Evolutionary conservation across 805 yeast genomes (phyloP).

Genomic region (Starmerella vaccinii): DNA sequence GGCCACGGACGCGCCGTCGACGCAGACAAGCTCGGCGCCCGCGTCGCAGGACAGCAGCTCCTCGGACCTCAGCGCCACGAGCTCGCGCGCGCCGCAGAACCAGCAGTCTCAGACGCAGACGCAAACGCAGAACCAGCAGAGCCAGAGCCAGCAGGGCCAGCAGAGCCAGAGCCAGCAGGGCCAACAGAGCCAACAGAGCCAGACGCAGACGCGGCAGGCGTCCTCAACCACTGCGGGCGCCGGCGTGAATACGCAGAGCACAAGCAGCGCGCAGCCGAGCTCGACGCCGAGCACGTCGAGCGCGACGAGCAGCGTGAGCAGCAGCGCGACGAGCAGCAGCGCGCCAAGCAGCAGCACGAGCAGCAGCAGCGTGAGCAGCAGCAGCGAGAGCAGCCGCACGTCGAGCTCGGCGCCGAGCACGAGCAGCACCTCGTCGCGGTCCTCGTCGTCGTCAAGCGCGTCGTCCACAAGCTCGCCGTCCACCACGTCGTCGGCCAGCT

Average conservation of each 20-base stretch:
- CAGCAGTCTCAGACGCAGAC: too few species aligned
- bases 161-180: too few species aligned
- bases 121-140: too few species aligned
- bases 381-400: neutral
- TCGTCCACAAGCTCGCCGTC: neutral
- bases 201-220: too few species aligned
- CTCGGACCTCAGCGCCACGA: neutral
- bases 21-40: too few species aligned
- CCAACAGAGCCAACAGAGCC: too few species aligned
- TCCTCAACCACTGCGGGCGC: too few species aligned
- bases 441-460: conserved; percentile 1
- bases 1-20: neutral
- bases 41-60: neutral
- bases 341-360: neutral
- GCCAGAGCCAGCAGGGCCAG: too few species aligned
- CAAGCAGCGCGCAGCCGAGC: too few species aligned
- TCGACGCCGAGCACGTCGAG: too few species aligned
- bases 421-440: neutral
- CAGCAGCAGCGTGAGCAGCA: neutral
- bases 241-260: too few species aligned
- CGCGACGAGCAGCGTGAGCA: too few species aligned
- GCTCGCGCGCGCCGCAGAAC: neutral
- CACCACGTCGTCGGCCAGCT: neutral
- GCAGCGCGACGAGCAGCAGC: neutral
- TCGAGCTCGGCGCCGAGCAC: conserved; percentile 6